phyloP scores from a whole-genome alignment of 306 rosid genomes.

The Pyrus betulifolia region DNA sequence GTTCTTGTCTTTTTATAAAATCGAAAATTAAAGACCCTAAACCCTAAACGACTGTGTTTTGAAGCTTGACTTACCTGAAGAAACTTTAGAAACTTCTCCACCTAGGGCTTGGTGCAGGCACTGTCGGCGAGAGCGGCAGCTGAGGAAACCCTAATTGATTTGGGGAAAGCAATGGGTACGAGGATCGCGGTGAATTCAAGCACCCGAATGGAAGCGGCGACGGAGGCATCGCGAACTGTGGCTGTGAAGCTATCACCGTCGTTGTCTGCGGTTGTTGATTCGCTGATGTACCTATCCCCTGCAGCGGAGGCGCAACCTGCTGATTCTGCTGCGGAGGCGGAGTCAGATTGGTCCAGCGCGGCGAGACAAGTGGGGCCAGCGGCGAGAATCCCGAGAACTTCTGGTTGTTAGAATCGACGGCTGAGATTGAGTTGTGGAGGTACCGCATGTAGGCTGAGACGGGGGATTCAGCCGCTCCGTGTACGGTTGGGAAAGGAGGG shows the following conservation, averaged over 20 bases:
- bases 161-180: conserved; percentile 63
- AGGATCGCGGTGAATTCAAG: conserved; percentile 72
- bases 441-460: conserved; percentile 81
- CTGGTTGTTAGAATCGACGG: conserved; percentile 40
- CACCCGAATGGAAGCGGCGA: conserved; percentile 78
- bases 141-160: conserved; percentile 73
- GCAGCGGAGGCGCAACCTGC: conserved; percentile 19
- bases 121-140: conserved; percentile 84
- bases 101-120: conserved; percentile 75
- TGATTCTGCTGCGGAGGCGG: conserved; percentile 25
- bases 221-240: conserved; percentile 44
- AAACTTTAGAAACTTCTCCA: conserved; percentile 53
- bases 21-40: conserved; percentile 6
- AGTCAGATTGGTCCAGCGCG: conserved; percentile 48
- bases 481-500: conserved; percentile 85
- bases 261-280: conserved; percentile 1
- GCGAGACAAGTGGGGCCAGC: conserved; percentile 53
- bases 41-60: conserved; percentile 20
- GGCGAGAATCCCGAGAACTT: conserved; percentile 71
- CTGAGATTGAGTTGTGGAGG: conserved; percentile 41
- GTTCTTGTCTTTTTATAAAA: not conserved
- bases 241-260: conserved; percentile 9
- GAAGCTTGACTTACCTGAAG: conserved; percentile 27
- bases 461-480: conserved; percentile 87
- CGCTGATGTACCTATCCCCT: not conserved